phyloP scores from a whole-genome alignment of 805 yeast species.

The Metschnikowia hibisci region DNA sequence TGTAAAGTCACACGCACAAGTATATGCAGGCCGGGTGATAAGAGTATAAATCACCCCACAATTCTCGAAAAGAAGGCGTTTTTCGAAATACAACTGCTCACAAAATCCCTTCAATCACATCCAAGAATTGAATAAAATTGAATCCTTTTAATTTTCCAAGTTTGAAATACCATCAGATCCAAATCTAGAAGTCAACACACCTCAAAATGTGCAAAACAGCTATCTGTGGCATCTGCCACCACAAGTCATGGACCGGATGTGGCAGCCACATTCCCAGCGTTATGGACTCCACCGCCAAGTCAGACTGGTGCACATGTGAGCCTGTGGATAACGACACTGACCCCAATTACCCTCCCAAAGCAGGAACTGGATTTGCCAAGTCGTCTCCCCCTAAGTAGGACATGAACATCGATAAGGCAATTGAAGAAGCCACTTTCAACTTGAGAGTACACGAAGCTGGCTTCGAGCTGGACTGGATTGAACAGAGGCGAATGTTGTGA shows the following conservation, averaged over 20 bases:
- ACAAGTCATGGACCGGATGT: constrained; percentile 64
- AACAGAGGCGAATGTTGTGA: too few species aligned
- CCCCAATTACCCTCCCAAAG: constrained; percentile 52
- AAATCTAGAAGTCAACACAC: background rate
- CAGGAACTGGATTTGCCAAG: constrained; percentile 56
- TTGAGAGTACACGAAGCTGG: background rate
- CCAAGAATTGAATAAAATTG: too few species aligned
- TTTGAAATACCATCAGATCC: background rate
- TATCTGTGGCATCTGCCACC: constrained; percentile 40
- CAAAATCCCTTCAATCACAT: too few species aligned
- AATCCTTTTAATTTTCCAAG: too few species aligned
- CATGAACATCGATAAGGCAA: background rate
- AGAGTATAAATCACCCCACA: too few species aligned
- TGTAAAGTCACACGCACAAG: too few species aligned
- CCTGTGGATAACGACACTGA: constrained; percentile 38
- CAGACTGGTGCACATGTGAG: constrained; percentile 54
- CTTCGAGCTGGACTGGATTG: too few species aligned
- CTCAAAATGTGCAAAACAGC: constrained; percentile 32
- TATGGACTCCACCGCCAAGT: constrained; percentile 49
- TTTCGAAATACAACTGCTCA: too few species aligned
- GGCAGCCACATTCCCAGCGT: constrained; percentile 52
- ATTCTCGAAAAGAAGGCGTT: too few species aligned
- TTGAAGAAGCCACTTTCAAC: background rate
- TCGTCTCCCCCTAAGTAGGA: constrained; percentile 2
- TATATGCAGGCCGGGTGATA: too few species aligned